Base-by-base conservation (phyloP, 1,139 yeast genomes). In the Candida sojae region DNA sequence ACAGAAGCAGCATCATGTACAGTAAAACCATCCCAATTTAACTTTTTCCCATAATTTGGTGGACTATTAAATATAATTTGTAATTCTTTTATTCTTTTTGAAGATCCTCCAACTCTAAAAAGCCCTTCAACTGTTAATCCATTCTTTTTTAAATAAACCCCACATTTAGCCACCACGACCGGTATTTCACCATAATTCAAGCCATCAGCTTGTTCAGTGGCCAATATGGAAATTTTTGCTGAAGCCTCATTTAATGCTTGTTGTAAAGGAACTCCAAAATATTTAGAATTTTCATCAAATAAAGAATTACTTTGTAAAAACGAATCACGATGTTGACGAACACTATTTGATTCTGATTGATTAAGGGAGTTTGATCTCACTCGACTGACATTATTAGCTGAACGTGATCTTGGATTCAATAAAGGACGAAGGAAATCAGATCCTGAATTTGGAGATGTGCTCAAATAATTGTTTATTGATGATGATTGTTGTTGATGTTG, bases 1-100 rank as follows among this genome's bases (percentile, higher is more conserved):
- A 93, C 77, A 29, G 96, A 88, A 2, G 98, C 97, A 1, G 97
- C 97, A 66, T 95, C 99, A 68, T 95, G 99, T n/a, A 93, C 98
- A 4, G 91, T 90, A 67, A 84, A 93, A 0, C 96, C 95, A 47
- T 88, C 90, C 99, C 99, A 93, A 53, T 79, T 82, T 42, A 92
- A 77, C 56, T 86, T 88, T 51, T 90, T 82, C 25, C 99, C 99
- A 63, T 85, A 95, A 52, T 83, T 84, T 0, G 98, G 98, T 1
- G 97, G 91, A 2, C 87, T 72, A 52, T 92, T 89, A 70, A 93
- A 93, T 7, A 86, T 77, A 37, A 81, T 77, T 65, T 93, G 98
- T 44, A 93, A 73, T 57, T 90, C 96, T 59, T 89, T 89, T 42
- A 93, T 84, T 47, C 99, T 77, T 62, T 90, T 87, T 25, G 92